Evolutionary conservation across 345 rosid species (phyloP).

Genomic region (Hibiscus mutabilis): DNA sequence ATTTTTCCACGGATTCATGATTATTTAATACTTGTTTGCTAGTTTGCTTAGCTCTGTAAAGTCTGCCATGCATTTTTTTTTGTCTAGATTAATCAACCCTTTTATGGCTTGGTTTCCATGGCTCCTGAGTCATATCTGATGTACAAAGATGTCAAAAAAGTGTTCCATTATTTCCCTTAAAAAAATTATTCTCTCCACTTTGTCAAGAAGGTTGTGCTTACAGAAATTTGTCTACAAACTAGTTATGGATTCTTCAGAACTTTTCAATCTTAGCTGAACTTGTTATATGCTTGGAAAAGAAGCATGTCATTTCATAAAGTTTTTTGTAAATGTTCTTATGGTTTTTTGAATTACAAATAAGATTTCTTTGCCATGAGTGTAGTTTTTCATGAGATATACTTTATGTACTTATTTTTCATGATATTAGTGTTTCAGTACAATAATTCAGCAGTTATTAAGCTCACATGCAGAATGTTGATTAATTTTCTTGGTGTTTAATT

Average conservation of each 20-base stretch:
- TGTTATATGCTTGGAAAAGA: not conserved
- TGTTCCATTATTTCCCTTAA: not conserved
- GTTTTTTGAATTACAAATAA: not conserved
- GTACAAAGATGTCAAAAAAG: not conserved
- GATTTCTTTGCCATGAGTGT: not conserved
- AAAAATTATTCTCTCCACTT: not conserved
- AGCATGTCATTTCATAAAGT: not conserved
- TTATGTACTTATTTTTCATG: not conserved
- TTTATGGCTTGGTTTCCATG: not conserved
- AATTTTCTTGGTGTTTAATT: constrained; percentile 10
- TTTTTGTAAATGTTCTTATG: not conserved
- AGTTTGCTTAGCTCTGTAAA: no score
- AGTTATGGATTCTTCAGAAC: not conserved
- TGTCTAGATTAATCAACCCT: no score
- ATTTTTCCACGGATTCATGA: no score
- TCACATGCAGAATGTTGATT: not conserved
- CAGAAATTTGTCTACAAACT: not conserved
- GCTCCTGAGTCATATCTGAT: not conserved
- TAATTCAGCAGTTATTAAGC: not conserved
- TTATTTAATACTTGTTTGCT: no score
- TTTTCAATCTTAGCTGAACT: not conserved
- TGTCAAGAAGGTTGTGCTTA: not conserved
- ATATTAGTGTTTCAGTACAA: not conserved
- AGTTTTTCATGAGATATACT: not conserved
- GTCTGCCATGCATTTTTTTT: no score